Base-by-base conservation (phyloP, 1,284 basidiomycete genomes). In the Cryptococcus sp. region DNA sequence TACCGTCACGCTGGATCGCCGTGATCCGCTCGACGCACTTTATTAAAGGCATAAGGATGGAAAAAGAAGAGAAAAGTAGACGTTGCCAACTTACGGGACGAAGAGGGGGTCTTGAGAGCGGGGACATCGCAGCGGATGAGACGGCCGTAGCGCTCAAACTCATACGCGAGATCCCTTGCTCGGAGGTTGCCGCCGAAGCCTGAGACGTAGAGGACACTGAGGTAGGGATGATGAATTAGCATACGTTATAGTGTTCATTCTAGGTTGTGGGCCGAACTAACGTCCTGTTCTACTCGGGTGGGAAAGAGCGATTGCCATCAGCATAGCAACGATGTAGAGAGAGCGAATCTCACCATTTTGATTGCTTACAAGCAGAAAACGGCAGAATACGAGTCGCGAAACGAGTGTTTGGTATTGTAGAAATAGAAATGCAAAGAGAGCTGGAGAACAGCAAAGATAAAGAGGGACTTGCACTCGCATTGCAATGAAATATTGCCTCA, bases 61-160 rank as follows among this genome's bases (percentile, higher is more conserved):
- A 34, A 34, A 34, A 29, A 34, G 16, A 43, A 46, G 15, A 37
- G 26, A 57, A 22, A 29, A 48, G 19, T 23, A 40, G 17, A 29
- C 39, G 20, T 37, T n/a, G 46, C 19, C 13, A 10, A 77, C 76
- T 78, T 57, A 78, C 76, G 76, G 50, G 69, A 60, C 11, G 75
- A 70, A 25, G 65, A 53, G n/a, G 72, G 50, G 20, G 72, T 66
- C 64, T 76, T 76, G 58, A 75, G 88, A 3, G 91, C 91, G 16
- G 91, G 91, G 23, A 93, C 90, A 74, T 93, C 91, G 78, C 91
- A 93, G 63, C 91, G 87, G 40, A 76, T 67, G 26, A 76, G 66
- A 26, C 74, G 68, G 34, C 75, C 84, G 60, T 72, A 91, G 87
- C 88, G 83, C 82, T 93, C 90, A 68, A 93, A 93, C 77, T 93